Evolutionary conservation across 139 green algal species (phyloP).

Genomic region (Asterochloris sp.): DNA sequence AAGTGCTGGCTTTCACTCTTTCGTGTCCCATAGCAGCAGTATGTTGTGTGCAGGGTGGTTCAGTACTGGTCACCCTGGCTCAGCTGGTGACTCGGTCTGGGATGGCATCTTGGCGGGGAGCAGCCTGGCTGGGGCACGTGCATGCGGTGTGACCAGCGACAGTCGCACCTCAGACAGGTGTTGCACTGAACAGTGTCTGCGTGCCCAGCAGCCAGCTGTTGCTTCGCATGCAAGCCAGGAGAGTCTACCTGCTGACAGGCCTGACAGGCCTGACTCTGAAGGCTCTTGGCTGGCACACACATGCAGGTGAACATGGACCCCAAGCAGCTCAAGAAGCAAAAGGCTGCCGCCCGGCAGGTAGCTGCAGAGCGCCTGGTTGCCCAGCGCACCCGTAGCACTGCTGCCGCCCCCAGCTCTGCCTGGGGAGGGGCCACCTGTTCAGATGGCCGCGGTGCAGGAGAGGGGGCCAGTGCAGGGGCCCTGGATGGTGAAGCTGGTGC

Average conservation of each 20-base stretch:
- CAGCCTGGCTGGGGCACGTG: neutral
- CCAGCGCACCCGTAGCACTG: neutral
- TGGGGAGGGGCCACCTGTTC: no score
- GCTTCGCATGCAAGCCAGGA: no score
- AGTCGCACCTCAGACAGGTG: neutral
- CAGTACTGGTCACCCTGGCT: neutral
- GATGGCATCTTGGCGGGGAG: neutral
- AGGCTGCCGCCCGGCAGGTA: slow-evolving; percentile 5
- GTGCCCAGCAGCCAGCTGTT: no score
- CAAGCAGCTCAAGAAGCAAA: slow-evolving; percentile 15
- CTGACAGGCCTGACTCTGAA: no score
- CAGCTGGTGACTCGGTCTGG: neutral
- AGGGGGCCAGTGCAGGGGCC: no score
- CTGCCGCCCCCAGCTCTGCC: neutral
- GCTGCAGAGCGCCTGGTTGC: slow-evolving; percentile 11
- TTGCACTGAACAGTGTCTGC: no score
- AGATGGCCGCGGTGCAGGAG: no score
- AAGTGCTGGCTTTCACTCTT: neutral
- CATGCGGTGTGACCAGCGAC: neutral
- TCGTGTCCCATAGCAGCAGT: neutral
- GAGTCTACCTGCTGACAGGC: no score
- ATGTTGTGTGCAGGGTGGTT: neutral
- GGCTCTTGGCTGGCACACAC: no score
- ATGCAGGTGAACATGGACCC: neutral
- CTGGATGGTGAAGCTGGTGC: no score